Percentiles rank a stretch among this genome's conserved stretches.
Evolutionary conservation across 2,329 filamentous ascomycete genomes (phyloP).

Genomic region (Pochonia chlamydosporia): DNA sequence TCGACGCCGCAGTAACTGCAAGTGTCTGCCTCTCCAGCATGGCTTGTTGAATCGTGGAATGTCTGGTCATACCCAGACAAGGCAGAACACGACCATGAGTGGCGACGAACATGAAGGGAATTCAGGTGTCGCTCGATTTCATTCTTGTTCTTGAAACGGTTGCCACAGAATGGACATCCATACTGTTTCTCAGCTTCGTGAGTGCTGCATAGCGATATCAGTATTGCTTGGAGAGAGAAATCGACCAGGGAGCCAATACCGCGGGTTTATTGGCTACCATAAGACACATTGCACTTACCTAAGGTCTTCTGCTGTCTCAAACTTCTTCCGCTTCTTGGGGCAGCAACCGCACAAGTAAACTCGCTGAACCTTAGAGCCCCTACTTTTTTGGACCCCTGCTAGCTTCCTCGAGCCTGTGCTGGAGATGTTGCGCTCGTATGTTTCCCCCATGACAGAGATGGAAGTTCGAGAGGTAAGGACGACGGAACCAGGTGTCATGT

Average conservation of each 20-base stretch:
- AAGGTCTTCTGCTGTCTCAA: constrained; percentile 77
- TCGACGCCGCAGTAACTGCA: constrained; percentile 97
- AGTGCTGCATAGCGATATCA: too few species aligned
- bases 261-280: too few species aligned
- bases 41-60: constrained; percentile 73
- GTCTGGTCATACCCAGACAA: constrained; percentile 72
- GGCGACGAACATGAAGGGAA: constrained; percentile 81
- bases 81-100: constrained; percentile 96
- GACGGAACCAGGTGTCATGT: constrained; percentile 40
- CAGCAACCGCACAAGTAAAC: constrained; percentile 83
- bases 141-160: constrained; percentile 98
- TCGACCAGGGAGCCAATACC: too few species aligned
- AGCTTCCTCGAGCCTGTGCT: constrained; percentile 46
- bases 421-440: constrained; percentile 41
- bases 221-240: constrained; percentile 2
- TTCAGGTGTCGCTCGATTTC: constrained; percentile 96
- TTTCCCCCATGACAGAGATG: constrained; percentile 31
- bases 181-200: constrained; percentile 97
- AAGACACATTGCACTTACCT: constrained; percentile 50
- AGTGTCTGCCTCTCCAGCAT: constrained; percentile 64
- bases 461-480: constrained; percentile 44
- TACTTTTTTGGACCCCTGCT: constrained; percentile 43
- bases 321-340: constrained; percentile 95
- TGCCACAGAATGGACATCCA: constrained; percentile 84
- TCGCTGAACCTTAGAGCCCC: constrained; percentile 42